phyloP scores from a whole-genome alignment of 768 basidiomycete genomes.

The Podaxis sp. region DNA sequence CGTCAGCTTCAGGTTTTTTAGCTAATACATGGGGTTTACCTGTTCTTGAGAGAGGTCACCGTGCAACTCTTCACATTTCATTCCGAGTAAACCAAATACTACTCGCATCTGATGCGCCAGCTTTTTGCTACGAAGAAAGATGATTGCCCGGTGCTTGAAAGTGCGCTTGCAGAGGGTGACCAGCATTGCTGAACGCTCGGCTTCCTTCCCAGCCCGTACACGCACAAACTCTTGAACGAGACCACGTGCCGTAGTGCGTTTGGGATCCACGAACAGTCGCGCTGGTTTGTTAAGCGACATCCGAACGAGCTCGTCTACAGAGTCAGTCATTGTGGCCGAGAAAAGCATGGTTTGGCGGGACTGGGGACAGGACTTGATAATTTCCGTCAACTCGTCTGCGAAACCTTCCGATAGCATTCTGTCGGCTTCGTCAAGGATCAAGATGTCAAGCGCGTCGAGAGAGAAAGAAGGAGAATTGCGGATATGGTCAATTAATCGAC shows the following conservation, averaged over 20 bases:
- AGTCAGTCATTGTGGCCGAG: constrained; percentile 98
- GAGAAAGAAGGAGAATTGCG: constrained; percentile 93
- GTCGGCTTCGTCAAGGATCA: constrained; percentile 97
- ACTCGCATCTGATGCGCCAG: constrained; percentile 96
- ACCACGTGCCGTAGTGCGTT: constrained; percentile 79
- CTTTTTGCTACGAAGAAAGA: constrained; percentile 96
- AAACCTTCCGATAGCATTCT: constrained; percentile 97
- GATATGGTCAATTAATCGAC: constrained; percentile 96
- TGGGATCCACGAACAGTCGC: constrained; percentile 93
- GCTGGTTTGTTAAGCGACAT: constrained; percentile 93
- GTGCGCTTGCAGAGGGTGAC: constrained; percentile 84
- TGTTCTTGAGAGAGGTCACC: constrained; percentile 97
- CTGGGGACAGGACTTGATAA: constrained; percentile 83
- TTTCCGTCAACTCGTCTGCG: constrained; percentile 90
- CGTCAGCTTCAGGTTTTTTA: background rate
- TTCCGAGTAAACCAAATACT: constrained; percentile 83
- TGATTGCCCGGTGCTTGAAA: constrained; percentile 79
- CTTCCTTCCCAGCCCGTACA: constrained; percentile 77
- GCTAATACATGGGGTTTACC: constrained; percentile 38
- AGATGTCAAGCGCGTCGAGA: constrained; percentile 87
- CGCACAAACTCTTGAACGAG: constrained; percentile 95
- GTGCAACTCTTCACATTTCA: constrained; percentile 91
- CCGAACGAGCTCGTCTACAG: constrained; percentile 88
- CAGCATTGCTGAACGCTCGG: constrained; percentile 74
- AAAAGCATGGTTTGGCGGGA: constrained; percentile 98